Percentiles rank a stretch among this genome's conserved stretches.
Evolutionary conservation across 2,329 filamentous ascomycete species (phyloP).

Genomic region (Pestalotiopsis fici): DNA sequence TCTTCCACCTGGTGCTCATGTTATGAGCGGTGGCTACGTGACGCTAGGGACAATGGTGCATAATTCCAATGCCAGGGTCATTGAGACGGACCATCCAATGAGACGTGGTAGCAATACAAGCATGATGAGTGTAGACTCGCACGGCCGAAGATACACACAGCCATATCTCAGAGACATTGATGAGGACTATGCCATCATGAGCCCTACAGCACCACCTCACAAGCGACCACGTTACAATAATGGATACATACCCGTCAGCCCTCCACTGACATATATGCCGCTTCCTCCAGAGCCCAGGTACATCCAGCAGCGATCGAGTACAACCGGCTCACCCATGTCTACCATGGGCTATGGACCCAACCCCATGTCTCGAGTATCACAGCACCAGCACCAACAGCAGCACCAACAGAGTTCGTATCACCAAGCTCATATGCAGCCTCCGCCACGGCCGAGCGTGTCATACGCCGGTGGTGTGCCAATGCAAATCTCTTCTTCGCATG

Average conservation of each 20-base stretch:
- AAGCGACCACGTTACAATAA: slow-evolving; percentile 33
- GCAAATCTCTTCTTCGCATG: not conserved
- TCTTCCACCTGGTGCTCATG: not conserved
- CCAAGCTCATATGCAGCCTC: slow-evolving; percentile 33
- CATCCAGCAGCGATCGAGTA: slow-evolving; percentile 26
- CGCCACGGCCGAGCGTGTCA: slow-evolving; percentile 40
- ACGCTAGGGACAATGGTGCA: slow-evolving; percentile 19
- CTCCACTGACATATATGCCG: slow-evolving; percentile 35
- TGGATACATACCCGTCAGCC: slow-evolving; percentile 35
- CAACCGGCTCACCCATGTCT: slow-evolving; percentile 23
- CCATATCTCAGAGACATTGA: slow-evolving; percentile 38
- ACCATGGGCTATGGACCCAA: slow-evolving; percentile 28
- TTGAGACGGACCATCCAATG: slow-evolving; percentile 26
- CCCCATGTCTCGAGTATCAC: slow-evolving; percentile 22
- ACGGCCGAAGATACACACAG: slow-evolving; percentile 63
- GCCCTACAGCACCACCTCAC: slow-evolving; percentile 24
- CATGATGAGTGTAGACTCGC: slow-evolving; percentile 51
- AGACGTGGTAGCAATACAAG: slow-evolving; percentile 29
- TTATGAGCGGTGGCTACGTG: not conserved
- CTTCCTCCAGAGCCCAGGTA: slow-evolving; percentile 26
- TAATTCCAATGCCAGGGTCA: slow-evolving; percentile 24
- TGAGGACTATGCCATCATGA: slow-evolving; percentile 36
- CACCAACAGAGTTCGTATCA: slow-evolving; percentile 15
- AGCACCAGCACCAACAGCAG: slow-evolving; percentile 10
- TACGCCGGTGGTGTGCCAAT: slow-evolving; percentile 28